Percentiles rank a stretch among this genome's conserved stretches.
These are phyloP conservation scores for Penicillium odoratum DNA, from an alignment of 495 filamentous ascomycete genomes.

Conservation along the genomic window DNA sequence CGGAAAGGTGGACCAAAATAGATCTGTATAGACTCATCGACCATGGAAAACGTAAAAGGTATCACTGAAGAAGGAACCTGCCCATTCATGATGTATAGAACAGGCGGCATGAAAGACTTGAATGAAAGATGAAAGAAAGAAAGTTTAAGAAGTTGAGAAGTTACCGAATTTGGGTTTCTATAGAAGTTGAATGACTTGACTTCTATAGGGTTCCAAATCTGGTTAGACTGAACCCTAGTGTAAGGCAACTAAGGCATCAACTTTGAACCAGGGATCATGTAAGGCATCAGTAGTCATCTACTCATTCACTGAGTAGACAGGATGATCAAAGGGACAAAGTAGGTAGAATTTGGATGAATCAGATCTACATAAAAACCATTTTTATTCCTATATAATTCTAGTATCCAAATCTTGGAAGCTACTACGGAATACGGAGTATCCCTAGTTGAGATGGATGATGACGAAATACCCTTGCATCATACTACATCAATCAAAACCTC, in stretches of 20 bases:
- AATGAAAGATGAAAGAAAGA: neutral
- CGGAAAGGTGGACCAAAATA: neutral
- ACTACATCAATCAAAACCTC: conserved; percentile 1
- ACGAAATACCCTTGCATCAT: neutral
- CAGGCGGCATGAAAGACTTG: neutral
- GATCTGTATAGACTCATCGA: neutral
- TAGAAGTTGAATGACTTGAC: neutral
- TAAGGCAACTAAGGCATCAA: too few species aligned
- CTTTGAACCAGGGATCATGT: too few species aligned
- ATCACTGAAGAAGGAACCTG: neutral
- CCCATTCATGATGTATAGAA: neutral
- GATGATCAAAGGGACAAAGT: too few species aligned
- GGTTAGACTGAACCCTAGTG: neutral
- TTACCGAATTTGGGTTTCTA: conserved; percentile 3
- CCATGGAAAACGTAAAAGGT: neutral
- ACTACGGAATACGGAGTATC: too few species aligned
- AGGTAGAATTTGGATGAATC: too few species aligned
- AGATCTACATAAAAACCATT: too few species aligned
- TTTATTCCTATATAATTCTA: too few species aligned
- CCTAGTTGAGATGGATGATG: neutral
- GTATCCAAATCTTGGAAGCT: too few species aligned
- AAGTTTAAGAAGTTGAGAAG: neutral
- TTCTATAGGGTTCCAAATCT: neutral
- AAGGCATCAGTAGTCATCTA: too few species aligned
- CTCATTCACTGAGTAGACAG: too few species aligned